Evolutionary conservation across 768 basidiomycete species (phyloP).

Genomic region (Termitomyces titanicus): DNA sequence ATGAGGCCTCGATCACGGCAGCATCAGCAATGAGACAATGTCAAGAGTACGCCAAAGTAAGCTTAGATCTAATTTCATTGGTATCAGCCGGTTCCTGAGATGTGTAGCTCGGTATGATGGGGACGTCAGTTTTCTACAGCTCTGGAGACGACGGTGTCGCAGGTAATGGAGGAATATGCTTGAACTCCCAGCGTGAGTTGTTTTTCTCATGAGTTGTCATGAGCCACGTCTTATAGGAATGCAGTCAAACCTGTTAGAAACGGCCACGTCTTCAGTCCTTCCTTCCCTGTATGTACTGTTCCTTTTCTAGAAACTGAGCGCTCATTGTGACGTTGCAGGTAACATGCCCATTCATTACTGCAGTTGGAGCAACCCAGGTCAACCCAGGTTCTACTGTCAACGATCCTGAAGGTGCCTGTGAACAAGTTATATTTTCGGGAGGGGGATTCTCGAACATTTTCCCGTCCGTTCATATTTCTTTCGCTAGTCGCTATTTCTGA

Average conservation of each 20-base stretch:
- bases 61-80: neutral
- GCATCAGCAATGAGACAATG: slow-evolving; percentile 43
- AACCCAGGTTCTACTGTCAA: slow-evolving; percentile 38
- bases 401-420: slow-evolving; percentile 44
- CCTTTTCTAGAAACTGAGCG: neutral
- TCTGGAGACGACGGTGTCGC: slow-evolving; percentile 44
- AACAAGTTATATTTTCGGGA: slow-evolving; percentile 43
- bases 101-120: slow-evolving; percentile 52
- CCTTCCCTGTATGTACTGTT: slow-evolving; percentile 17
- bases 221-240: neutral
- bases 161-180: slow-evolving; percentile 23
- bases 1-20: slow-evolving; percentile 36
- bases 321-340: slow-evolving; percentile 17
- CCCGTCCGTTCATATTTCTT: slow-evolving; percentile 20
- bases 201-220: neutral
- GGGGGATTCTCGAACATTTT: slow-evolving; percentile 50
- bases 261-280: slow-evolving; percentile 24
- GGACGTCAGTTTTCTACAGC: slow-evolving; percentile 53
- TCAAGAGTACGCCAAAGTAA: slow-evolving; percentile 40
- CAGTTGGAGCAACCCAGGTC: slow-evolving; percentile 50
- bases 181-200: slow-evolving; percentile 40
- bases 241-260: slow-evolving; percentile 20
- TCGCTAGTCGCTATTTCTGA: neutral
- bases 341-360: slow-evolving; percentile 47
- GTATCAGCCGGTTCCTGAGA: neutral